A percentile compares a stretch with the other conserved stretches of the same genome.
phyloP scores from a whole-genome alignment of 2,329 filamentous ascomycete species.

The Fusarium sp. region DNA sequence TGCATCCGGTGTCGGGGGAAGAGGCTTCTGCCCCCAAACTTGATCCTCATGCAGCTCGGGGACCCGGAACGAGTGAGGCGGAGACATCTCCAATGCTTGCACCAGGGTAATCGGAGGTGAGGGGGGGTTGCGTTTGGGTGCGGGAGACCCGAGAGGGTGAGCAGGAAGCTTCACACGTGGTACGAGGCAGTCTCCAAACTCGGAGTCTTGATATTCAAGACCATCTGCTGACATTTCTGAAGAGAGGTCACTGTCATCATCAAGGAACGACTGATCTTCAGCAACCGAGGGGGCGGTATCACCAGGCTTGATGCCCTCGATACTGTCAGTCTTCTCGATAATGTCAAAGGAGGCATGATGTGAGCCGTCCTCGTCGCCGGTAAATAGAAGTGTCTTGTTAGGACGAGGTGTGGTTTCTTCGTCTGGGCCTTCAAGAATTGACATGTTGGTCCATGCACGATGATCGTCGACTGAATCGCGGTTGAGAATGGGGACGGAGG shows the following conservation, averaged over 20 bases:
- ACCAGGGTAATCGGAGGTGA: slow-evolving; percentile 43
- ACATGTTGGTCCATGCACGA: slow-evolving; percentile 64
- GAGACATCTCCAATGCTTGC: slow-evolving; percentile 43
- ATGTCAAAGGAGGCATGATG: slow-evolving; percentile 62
- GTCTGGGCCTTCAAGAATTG: slow-evolving; percentile 61
- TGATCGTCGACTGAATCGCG: slow-evolving; percentile 65
- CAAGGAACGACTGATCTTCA: slow-evolving; percentile 56
- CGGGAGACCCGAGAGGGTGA: slow-evolving; percentile 48
- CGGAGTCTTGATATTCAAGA: slow-evolving; percentile 55
- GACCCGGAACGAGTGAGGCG: slow-evolving; percentile 36
- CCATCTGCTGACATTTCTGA: slow-evolving; percentile 68
- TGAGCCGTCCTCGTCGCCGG: slow-evolving; percentile 37
- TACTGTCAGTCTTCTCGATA: slow-evolving; percentile 62
- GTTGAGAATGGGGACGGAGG: slow-evolving; percentile 79
- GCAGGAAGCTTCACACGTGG: slow-evolving; percentile 45
- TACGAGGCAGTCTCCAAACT: slow-evolving; percentile 37
- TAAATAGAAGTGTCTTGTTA: slow-evolving; percentile 32
- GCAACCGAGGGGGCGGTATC: slow-evolving; percentile 45
- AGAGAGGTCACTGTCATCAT: slow-evolving; percentile 67
- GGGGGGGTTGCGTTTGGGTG: slow-evolving; percentile 45
- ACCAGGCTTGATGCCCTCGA: slow-evolving; percentile 55
- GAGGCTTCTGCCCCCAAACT: slow-evolving; percentile 40
- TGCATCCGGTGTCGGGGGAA: slow-evolving; percentile 57
- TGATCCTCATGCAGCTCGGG: slow-evolving; percentile 42
- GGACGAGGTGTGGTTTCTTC: slow-evolving; percentile 46